Evolutionary conservation across 1,139 yeast genomes (phyloP), one percentile per base, ranked within the genome.

Genomic region (Pichia sp.): DNA sequence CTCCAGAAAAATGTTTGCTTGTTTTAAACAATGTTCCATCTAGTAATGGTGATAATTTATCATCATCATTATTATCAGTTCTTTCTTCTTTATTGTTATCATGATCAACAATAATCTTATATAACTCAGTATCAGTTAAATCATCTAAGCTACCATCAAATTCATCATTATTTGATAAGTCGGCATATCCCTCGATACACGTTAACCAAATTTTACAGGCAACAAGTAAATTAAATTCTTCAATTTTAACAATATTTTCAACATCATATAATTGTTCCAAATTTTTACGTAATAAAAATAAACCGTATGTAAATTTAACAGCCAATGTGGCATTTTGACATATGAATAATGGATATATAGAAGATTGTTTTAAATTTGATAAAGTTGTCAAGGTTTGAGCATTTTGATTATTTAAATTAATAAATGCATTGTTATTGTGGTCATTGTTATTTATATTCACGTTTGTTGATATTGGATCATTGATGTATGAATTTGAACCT

Each of bases 401-500:
- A 25, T 25, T 19, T 38, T 38, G 28, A 25, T 39, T 36, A 36
- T 36, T 36, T 8, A 3, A 25, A 36, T 19, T 19, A 9, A 10
- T 11, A 2, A 31, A 9, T 14, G 34, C 1, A 31, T 14, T 7
- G 19, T 36, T 36, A 5, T 36, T 19, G 6, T 6, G 7, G 6
- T 34, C 11, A 11, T 18, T 34, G 18, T 13, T 38, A 19, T 19
- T 18, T 22, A 38, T 3, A 19, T 10, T 25, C 14, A 25, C 8
- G 18, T 27, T 36, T 19, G 22, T 43, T 3, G 79, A 72, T 18
- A 79, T 73, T 3, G 77, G 76, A 60, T 80, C 84, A 45, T 70
- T 62, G 31, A 80, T 72, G 56, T 73, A 77, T 0, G 82, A 75
- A 42, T 73, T 75, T 18, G 80, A 74, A 3, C 84, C 83, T 53